Evolutionary conservation across 257 asterid species (phyloP).

Genomic region (Rubia yunnanensis): DNA sequence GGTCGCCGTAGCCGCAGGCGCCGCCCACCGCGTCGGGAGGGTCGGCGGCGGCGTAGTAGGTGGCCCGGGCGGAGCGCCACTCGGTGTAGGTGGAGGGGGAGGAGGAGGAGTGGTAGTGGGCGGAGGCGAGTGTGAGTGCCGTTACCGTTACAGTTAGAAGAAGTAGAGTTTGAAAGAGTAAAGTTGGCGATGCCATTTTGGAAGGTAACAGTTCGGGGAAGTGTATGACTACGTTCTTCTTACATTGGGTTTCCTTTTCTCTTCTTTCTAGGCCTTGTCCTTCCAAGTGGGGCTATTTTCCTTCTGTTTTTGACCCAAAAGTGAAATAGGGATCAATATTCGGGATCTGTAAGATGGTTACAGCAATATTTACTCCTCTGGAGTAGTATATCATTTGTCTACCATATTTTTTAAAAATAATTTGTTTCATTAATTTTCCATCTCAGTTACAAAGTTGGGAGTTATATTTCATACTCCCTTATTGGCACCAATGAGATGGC

Average conservation of each 20-base stretch:
- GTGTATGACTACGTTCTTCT: neutral
- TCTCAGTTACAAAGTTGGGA: too few relatives aligned
- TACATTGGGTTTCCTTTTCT: neutral
- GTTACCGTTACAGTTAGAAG: constrained; percentile 9
- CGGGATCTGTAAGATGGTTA: too few relatives aligned
- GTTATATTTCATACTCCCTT: too few relatives aligned
- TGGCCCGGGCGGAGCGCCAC: constrained; percentile 87
- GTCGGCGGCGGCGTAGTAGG: constrained; percentile 68
- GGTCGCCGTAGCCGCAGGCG: constrained; percentile 91
- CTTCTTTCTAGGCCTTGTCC: neutral
- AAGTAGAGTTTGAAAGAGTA: constrained; percentile 16
- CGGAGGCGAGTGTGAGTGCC: constrained; percentile 14
- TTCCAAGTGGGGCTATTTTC: neutral
- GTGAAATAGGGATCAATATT: too few relatives aligned
- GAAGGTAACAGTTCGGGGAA: neutral
- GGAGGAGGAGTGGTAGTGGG: constrained; percentile 59
- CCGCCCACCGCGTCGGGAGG: constrained; percentile 84
- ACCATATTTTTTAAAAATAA: too few relatives aligned
- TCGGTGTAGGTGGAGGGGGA: constrained; percentile 41
- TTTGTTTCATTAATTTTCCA: too few relatives aligned
- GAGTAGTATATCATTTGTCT: too few relatives aligned
- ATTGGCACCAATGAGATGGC: too few relatives aligned
- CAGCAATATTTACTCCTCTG: too few relatives aligned
- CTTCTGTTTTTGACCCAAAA: neutral
- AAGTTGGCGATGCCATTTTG: constrained; percentile 14